Evolutionary conservation across 331 rosid genomes (phyloP).

Genomic region (Quercus tomentella): DNA sequence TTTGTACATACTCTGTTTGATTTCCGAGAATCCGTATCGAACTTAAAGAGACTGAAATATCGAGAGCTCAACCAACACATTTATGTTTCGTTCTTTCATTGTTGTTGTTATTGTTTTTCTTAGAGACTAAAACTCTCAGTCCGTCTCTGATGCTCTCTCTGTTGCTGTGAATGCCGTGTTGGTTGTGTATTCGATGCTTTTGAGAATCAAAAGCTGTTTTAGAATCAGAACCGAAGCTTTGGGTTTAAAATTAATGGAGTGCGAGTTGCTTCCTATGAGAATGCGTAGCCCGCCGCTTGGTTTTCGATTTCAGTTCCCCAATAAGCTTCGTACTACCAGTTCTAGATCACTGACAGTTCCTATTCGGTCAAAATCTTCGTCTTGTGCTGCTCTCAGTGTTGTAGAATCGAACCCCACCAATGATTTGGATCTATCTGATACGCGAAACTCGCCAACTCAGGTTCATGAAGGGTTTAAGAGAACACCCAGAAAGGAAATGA

Average conservation of each 20-base stretch:
- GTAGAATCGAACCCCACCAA: constrained; percentile 9
- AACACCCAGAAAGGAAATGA: neutral
- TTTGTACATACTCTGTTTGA: neutral
- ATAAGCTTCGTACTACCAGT: constrained; percentile 5
- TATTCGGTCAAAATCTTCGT: constrained; percentile 5
- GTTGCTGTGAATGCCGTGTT: neutral
- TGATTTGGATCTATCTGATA: neutral
- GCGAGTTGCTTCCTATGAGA: neutral
- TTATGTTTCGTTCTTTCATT: neutral
- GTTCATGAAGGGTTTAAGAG: constrained; percentile 3
- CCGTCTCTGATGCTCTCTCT: neutral
- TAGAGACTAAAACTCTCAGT: neutral
- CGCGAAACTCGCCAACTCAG: neutral
- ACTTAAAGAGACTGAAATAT: neutral
- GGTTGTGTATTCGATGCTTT: neutral
- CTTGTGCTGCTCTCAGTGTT: constrained; percentile 16
- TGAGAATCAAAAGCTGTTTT: neutral
- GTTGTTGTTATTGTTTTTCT: too few relatives aligned
- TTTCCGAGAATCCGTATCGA: neutral
- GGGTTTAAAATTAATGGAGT: constrained; percentile 5
- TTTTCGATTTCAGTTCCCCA: constrained; percentile 22
- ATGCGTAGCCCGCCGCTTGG: constrained; percentile 13
- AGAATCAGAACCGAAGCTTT: neutral
- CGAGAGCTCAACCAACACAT: neutral
- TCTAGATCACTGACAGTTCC: neutral